phyloP scores from a whole-genome alignment of 164 flowering plant species.

The Aristolochia californica region DNA sequence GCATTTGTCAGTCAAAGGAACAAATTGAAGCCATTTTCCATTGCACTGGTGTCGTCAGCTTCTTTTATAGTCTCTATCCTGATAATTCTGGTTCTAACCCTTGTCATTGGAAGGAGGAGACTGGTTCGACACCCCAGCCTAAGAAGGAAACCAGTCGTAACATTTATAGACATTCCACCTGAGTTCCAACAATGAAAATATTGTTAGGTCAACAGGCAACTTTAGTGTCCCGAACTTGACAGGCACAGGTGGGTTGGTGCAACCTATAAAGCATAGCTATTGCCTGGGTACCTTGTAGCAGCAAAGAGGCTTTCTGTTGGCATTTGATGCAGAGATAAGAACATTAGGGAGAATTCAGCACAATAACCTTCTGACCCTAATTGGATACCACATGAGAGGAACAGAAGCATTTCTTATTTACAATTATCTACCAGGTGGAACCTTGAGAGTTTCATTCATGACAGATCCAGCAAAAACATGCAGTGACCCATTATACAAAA shows the following conservation, averaged over 20 bases:
- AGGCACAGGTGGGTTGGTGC: constrained; percentile 78
- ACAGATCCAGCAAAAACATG: constrained; percentile 26
- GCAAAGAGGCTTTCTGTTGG: constrained; percentile 70
- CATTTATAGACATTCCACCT: constrained; percentile 42
- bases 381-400: constrained; percentile 57
- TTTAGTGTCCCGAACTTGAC: constrained; percentile 53
- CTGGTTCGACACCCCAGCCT: constrained; percentile 22
- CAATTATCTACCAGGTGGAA: constrained; percentile 73
- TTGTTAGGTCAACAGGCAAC: constrained; percentile 57
- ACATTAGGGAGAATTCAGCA: constrained; percentile 67
- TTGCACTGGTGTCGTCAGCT: constrained; percentile 29
- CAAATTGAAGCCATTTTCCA: constrained; percentile 22
- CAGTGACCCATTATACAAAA: constrained; percentile 49
- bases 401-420: constrained; percentile 60
- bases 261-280: constrained; percentile 64
- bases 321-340: constrained; percentile 66
- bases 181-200: constrained; percentile 49
- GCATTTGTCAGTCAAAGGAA: constrained; percentile 7
- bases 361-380: constrained; percentile 61
- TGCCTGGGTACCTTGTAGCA: constrained; percentile 54
- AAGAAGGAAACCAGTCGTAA: constrained; percentile 40
- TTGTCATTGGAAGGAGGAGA: constrained; percentile 28
- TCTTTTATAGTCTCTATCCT: constrained; percentile 25
- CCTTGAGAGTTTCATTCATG: constrained; percentile 62
- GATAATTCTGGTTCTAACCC: constrained; percentile 18